Evolutionary conservation across 2,329 filamentous ascomycete genomes (phyloP).

Genomic region (Phialophora tarda): DNA sequence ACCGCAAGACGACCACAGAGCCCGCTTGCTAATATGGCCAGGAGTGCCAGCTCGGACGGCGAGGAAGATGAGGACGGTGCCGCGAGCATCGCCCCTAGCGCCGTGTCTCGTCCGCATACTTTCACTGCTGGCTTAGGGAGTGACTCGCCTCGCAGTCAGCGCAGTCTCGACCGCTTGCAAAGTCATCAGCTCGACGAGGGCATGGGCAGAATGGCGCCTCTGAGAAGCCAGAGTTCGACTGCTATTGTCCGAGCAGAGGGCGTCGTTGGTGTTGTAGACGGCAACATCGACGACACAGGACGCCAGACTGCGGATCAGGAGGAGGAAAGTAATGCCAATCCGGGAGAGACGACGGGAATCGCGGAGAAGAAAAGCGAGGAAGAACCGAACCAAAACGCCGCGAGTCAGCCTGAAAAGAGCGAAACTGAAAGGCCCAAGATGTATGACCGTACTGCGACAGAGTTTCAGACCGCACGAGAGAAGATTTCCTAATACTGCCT

Average conservation of each 20-base stretch:
- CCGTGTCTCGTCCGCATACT: background rate
- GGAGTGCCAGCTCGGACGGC: constrained; percentile 16
- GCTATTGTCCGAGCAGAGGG: constrained; percentile 37
- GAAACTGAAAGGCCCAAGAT: constrained; percentile 24
- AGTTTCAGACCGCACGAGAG: constrained; percentile 33
- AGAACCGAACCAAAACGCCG: background rate
- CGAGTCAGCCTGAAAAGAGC: background rate
- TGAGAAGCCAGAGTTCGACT: constrained; percentile 37
- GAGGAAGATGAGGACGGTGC: constrained; percentile 11
- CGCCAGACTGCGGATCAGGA: background rate
- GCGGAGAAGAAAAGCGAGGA: background rate
- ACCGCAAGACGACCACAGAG: constrained; percentile 21
- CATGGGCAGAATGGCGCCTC: constrained; percentile 29
- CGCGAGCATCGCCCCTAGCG: background rate
- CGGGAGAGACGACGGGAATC: background rate
- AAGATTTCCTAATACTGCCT: constrained; percentile 10
- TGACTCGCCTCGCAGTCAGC: constrained; percentile 36
- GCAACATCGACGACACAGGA: background rate
- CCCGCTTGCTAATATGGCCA: constrained; percentile 21
- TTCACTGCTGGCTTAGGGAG: constrained; percentile 16
- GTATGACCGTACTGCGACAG: constrained; percentile 28
- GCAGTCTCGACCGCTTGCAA: constrained; percentile 37
- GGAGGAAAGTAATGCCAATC: constrained; percentile 1
- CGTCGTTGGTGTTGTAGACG: constrained; percentile 31
- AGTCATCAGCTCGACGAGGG: constrained; percentile 34